phyloP scores from a whole-genome alignment of 2,329 filamentous ascomycete genomes.

The Trichoderma guizhouense region DNA sequence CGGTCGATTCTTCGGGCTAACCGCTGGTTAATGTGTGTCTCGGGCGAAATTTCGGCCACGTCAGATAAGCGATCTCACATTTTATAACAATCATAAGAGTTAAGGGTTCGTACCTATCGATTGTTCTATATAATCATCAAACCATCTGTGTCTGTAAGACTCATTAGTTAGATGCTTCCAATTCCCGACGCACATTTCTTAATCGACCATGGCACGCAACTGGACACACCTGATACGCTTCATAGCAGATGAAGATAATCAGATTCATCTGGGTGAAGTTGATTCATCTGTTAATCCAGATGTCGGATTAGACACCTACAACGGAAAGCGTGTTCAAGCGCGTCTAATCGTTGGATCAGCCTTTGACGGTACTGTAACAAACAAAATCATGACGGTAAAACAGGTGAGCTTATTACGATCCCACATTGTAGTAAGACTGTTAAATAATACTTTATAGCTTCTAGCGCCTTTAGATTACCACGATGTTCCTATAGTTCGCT shows the following conservation, averaged over 20 bases:
- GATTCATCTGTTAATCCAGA: neutral
- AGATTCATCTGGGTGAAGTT: neutral
- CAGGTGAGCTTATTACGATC: neutral
- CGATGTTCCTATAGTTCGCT: neutral
- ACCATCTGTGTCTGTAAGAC: neutral
- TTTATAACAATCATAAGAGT: accelerated
- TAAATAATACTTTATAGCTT: neutral
- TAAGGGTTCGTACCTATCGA: neutral
- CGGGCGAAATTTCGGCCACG: neutral
- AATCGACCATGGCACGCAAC: neutral
- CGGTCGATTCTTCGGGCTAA: neutral
- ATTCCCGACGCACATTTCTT: neutral
- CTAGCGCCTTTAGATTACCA: neutral
- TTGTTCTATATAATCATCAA: neutral
- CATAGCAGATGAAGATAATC: neutral
- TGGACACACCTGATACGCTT: neutral
- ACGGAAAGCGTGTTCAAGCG: neutral
- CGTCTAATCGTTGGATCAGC: neutral
- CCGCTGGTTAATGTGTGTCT: neutral
- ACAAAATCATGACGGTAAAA: neutral
- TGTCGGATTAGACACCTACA: neutral
- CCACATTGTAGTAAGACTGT: accelerated
- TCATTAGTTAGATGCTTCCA: neutral
- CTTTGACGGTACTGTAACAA: neutral
- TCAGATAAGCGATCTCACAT: neutral